Evolutionary conservation across 1,284 basidiomycete species (phyloP).

Genomic region (Melampsora larici-populina): DNA sequence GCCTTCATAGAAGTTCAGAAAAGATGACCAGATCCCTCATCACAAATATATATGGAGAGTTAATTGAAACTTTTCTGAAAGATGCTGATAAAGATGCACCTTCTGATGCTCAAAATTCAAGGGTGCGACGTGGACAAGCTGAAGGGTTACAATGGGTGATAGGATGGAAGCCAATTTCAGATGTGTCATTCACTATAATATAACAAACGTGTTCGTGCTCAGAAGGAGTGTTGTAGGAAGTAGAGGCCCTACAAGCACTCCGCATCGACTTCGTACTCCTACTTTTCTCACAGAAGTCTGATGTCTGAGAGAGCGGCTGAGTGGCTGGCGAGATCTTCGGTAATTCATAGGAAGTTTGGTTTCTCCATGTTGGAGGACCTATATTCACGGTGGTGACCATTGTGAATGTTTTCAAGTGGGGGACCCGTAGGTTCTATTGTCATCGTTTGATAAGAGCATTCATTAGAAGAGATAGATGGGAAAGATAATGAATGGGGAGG

Average conservation of each 20-base stretch:
- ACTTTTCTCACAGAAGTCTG: not conserved
- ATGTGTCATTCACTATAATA: not conserved
- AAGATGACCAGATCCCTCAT: not conserved
- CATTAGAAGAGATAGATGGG: no score
- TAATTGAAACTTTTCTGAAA: not conserved
- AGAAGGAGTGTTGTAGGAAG: not conserved
- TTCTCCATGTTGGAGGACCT: no score
- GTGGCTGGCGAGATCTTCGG: no score
- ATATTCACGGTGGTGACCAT: no score
- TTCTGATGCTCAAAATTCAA: not conserved
- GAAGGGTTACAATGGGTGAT: not conserved
- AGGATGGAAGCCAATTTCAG: no score
- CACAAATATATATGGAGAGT: not conserved
- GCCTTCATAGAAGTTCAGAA: not conserved
- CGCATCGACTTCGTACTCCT: not conserved
- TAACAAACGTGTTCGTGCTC: not conserved
- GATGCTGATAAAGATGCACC: not conserved
- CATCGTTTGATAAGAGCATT: no score
- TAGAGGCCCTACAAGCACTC: not conserved
- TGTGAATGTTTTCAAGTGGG: no score
- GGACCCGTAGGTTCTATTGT: no score
- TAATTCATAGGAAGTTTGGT: no score
- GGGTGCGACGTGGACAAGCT: not conserved
- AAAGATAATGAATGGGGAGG: no score
- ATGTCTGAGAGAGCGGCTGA: not conserved